Evolutionary conservation across 2,329 filamentous ascomycete species (phyloP).

Genomic region (Paramyrothecium roridum): DNA sequence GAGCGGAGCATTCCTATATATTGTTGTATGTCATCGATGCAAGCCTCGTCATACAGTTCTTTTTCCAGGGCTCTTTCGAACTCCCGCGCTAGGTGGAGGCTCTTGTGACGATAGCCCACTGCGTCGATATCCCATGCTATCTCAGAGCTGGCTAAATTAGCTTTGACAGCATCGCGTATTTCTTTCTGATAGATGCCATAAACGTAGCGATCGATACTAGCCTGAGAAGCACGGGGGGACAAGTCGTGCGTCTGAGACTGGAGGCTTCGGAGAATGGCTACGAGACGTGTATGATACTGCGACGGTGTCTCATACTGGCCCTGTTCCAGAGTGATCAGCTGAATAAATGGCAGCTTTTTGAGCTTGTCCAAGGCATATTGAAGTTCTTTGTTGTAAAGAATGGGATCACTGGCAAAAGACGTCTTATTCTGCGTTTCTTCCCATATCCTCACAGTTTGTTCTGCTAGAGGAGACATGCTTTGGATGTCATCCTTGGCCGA

Average conservation of each 20-base stretch:
- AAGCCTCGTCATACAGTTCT: conserved; percentile 37
- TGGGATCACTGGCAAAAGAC: conserved; percentile 41
- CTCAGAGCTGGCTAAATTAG: conserved; percentile 8
- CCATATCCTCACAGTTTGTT: conserved; percentile 42
- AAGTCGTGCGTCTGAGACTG: conserved; percentile 27
- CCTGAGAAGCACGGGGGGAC: conserved; percentile 4
- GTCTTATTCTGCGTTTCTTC: conserved; percentile 34
- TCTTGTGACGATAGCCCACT: conserved; percentile 48
- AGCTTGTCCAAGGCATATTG: conserved; percentile 44
- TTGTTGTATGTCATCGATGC: conserved; percentile 33
- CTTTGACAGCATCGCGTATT: conserved; percentile 38
- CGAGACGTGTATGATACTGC: conserved; percentile 45
- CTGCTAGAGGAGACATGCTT: conserved; percentile 20
- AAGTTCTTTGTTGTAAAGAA: conserved; percentile 51
- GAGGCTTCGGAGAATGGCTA: conserved; percentile 27
- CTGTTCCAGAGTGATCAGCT: conserved; percentile 52
- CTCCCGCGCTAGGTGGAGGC: conserved; percentile 52
- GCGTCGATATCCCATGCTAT: conserved; percentile 30
- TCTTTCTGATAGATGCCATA: conserved; percentile 46
- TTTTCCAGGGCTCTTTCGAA: conserved; percentile 52
- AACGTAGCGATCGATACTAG: conserved; percentile 43
- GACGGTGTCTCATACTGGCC: conserved; percentile 46
- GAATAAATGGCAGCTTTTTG: conserved; percentile 49
- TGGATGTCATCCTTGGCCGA: conserved; percentile 13
- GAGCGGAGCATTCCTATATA: conserved; percentile 51